A percentile compares a stretch with the other conserved stretches of the same genome.
These are phyloP conservation scores for Penicillium aurantiogriseum DNA, from an alignment of 2,329 filamentous ascomycete genomes.

Conservation along the genomic window DNA sequence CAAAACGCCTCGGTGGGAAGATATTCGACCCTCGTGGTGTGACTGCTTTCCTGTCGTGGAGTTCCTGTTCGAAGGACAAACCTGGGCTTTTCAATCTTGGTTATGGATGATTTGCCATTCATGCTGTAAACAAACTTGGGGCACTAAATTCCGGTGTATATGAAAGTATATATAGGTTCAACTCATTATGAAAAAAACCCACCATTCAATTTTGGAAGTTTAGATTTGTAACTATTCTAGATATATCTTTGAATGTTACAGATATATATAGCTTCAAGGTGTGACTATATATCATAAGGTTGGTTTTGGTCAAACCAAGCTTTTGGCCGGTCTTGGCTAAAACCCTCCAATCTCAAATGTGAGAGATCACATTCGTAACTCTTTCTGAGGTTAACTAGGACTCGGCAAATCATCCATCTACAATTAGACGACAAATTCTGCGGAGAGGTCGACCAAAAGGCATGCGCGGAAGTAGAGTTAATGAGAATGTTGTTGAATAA, in stretches of 20 bases:
- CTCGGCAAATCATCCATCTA: background rate
- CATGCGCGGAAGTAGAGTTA: background rate
- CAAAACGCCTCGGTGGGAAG: too few species aligned
- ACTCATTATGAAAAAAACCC: background rate
- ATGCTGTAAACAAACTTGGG: too few species aligned
- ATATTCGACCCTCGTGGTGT: too few species aligned
- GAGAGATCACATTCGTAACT: background rate
- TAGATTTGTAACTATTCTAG: background rate
- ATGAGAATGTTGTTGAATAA: background rate
- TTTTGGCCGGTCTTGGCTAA: background rate
- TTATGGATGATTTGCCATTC: too few species aligned
- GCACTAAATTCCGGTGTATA: too few species aligned
- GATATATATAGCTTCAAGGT: background rate
- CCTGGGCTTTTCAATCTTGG: too few species aligned
- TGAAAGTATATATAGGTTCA: background rate
- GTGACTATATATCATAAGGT: background rate
- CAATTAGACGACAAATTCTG: background rate
- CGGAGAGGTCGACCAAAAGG: background rate
- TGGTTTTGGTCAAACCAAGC: background rate
- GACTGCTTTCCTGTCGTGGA: too few species aligned
- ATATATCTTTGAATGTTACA: background rate
- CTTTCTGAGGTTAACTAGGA: background rate
- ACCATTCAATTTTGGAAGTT: background rate
- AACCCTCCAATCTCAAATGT: background rate
- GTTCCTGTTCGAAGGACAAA: too few species aligned